phyloP scores from a whole-genome alignment of 2,329 filamentous ascomycete genomes.

The Alternaria brassicicola region DNA sequence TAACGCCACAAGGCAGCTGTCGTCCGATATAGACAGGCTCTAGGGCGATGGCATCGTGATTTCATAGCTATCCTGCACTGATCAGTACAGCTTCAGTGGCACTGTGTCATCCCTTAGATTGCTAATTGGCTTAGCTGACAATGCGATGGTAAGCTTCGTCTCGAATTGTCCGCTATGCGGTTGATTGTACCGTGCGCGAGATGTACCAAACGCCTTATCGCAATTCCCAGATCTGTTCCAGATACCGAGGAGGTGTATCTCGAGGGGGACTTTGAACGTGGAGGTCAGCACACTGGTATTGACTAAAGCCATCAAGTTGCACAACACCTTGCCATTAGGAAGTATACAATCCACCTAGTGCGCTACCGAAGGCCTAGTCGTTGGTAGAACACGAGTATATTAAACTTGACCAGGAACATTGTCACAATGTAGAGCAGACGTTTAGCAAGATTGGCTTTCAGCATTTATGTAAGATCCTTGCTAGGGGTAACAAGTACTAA shows the following conservation, averaged over 20 bases:
- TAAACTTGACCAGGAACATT: not conserved
- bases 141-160: not conserved
- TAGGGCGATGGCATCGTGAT: too few relatives aligned
- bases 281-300: not conserved
- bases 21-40: too few relatives aligned
- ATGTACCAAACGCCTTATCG: not conserved
- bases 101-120: too few relatives aligned
- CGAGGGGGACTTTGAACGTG: not conserved
- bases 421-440: not conserved
- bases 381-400: not conserved
- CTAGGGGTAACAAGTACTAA: not conserved
- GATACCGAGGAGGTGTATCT: not conserved
- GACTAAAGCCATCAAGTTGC: not conserved
- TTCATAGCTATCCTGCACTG: too few relatives aligned
- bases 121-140: not conserved
- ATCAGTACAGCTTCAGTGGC: too few relatives aligned
- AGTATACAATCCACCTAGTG: not conserved
- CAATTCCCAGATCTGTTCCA: not conserved
- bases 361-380: not conserved
- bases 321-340: not conserved
- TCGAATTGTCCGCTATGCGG: not conserved
- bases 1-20: not conserved
- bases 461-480: not conserved
- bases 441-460: not conserved
- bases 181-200: not conserved